Base-by-base conservation (phyloP, 768 basidiomycete genomes). In the Boletus sensibilis region DNA sequence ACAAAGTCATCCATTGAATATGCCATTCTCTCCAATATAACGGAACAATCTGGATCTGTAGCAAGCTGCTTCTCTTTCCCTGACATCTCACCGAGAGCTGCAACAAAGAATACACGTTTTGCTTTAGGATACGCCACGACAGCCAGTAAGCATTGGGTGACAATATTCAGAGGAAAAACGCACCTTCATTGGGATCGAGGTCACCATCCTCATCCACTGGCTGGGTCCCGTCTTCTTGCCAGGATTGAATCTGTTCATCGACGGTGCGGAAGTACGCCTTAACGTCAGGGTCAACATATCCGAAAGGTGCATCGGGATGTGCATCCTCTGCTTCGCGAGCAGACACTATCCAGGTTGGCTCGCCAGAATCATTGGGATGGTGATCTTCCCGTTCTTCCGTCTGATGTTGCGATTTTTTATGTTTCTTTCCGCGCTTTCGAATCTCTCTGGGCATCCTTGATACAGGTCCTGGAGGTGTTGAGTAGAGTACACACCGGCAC, bases 1-100 rank as follows among this genome's bases (percentile, higher is more conserved):
- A 90, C 88, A 73, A 94, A 95, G 72, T 98, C 94, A 67, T 97
- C 94, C 90, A 98, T 94, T 2, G 94, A 94, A 67, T 94, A 82
- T 11, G 85, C 68, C 81, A 98, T 87, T 61, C 95, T 80, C 71
- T 99, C 97, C 52, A 99, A 71, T 44, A 98, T 83, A 12, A 88
- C 79, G 1, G 95, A 94, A 65, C 93, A 95, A 57, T 98, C 94
- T 6, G 92, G 91, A 71, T 99, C 97, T 1, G 94, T 94, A 0
- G 94, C 86, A 12, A 97, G 82, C 57, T 89, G 86, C 50, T 88
- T 87, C 74, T 98, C 97, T 70, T 96, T 94, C 6, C 83, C 87
- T 23, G 79, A 79, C 83, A 97, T 89, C 64, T 97, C 92, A 18
- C 80, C 78, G 29, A 98, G 74, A 20, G 94, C 92, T 2, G 94